These are phyloP conservation scores for Penicillium sp. DNA, from an alignment of 2,329 filamentous ascomycete genomes.

Conservation along the genomic window DNA sequence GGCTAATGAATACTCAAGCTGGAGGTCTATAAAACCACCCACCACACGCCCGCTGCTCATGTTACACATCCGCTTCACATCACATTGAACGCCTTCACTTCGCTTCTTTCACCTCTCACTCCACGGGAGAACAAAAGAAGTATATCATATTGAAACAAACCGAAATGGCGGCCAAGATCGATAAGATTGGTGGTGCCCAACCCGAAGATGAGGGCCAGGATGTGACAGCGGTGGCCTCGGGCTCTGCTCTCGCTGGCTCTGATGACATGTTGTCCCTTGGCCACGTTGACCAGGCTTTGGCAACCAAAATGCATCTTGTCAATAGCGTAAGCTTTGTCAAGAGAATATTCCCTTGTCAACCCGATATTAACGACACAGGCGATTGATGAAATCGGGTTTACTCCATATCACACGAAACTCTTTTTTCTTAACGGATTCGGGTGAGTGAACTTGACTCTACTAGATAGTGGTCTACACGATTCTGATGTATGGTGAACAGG, in stretches of 20 bases:
- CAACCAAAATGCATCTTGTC: conserved; percentile 71
- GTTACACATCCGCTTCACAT: neutral
- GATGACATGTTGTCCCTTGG: neutral
- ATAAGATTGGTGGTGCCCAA: neutral
- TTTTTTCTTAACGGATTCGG: conserved; percentile 68
- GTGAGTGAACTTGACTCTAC: conserved; percentile 37
- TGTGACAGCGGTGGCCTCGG: neutral
- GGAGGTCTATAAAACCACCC: neutral
- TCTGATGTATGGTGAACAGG: conserved; percentile 7
- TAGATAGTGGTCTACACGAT: neutral
- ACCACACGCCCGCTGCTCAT: neutral
- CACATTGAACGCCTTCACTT: neutral
- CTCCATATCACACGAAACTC: conserved; percentile 62
- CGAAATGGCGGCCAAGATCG: neutral
- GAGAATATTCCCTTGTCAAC: neutral
- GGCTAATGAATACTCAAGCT: neutral
- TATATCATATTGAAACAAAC: neutral
- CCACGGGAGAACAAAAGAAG: neutral
- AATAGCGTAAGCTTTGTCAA: conserved; percentile 62
- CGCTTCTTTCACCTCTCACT: neutral
- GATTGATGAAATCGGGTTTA: conserved; percentile 62
- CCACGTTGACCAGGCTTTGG: conserved; percentile 63
- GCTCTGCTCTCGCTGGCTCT: neutral
- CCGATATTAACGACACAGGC: conserved; percentile 36
- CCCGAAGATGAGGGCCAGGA: neutral